Conservation (phyloP, 495 filamentous ascomycete genomes). For the Neurospora sp. region DNA sequence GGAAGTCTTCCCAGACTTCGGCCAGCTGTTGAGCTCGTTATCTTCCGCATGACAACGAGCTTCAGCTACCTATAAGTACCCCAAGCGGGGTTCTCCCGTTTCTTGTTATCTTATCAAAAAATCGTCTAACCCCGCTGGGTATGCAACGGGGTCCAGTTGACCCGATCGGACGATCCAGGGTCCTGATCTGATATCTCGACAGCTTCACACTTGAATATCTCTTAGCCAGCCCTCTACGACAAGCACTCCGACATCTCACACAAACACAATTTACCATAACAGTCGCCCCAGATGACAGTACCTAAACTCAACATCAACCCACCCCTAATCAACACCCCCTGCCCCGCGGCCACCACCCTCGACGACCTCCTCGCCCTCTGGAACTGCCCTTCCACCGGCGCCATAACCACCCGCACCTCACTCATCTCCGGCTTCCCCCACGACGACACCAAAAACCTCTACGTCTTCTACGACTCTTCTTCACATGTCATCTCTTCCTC, state of each 20-base stretch:
- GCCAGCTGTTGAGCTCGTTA: neutral
- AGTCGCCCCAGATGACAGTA: neutral
- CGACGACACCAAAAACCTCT: conserved; percentile 50
- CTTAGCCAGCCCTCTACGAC: neutral
- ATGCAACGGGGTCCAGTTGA: neutral
- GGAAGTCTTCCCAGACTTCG: neutral
- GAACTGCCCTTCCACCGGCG: conserved; percentile 48
- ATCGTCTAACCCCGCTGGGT: neutral
- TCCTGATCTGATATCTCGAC: neutral
- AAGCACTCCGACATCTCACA: neutral
- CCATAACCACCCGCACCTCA: conserved; percentile 58
- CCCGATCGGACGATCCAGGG: neutral
- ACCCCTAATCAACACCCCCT: conserved; percentile 60
- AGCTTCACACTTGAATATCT: neutral
- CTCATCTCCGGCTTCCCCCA: conserved; percentile 50
- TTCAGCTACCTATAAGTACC: neutral
- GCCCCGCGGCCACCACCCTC: conserved; percentile 56
- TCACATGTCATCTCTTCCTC: conserved; percentile 14
- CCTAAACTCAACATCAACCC: conserved; percentile 42
- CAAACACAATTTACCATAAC: too few relatives aligned
- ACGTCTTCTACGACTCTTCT: conserved; percentile 51
- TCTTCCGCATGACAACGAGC: conserved; percentile 1
- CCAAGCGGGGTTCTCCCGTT: conserved; percentile 4
- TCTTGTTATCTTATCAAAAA: conserved; percentile 14
- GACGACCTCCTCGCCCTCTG: conserved; percentile 48